These are phyloP conservation scores for Elongisporangium prolatum DNA, from an alignment of 352 stramenopile genomes.

Conservation along the genomic window DNA sequence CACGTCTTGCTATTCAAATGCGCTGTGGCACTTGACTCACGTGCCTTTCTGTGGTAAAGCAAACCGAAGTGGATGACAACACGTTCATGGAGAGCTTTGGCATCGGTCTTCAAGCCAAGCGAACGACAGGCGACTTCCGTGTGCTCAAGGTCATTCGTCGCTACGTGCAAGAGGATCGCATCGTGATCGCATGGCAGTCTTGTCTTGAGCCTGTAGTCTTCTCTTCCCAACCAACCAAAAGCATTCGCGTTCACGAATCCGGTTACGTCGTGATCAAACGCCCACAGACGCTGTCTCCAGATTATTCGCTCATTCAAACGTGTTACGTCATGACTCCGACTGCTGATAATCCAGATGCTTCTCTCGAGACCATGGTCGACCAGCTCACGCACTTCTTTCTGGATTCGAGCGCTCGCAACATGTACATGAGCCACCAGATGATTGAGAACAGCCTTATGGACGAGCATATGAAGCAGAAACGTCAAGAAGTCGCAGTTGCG, in stretches of 20 bases:
- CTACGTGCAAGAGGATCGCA: conserved; percentile 24
- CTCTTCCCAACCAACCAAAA: not conserved
- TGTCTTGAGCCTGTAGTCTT: not conserved
- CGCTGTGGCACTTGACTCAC: not conserved
- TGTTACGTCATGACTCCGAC: conserved; percentile 50
- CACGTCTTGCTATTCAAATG: conserved; percentile 1
- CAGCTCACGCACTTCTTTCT: conserved; percentile 38
- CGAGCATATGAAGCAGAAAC: conserved; percentile 14
- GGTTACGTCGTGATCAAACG: conserved; percentile 51
- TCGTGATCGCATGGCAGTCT: conserved; percentile 32
- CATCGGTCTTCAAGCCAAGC: conserved; percentile 33
- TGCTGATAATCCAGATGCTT: not conserved
- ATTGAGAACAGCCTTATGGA: conserved; percentile 49
- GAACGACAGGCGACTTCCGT: conserved; percentile 23
- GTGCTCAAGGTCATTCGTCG: conserved; percentile 35
- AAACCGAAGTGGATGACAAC: conserved; percentile 16
- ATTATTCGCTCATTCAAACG: conserved; percentile 40
- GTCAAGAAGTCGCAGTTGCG: not conserved
- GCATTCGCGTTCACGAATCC: not conserved
- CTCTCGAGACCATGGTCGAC: conserved; percentile 14
- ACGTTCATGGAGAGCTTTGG: conserved; percentile 41
- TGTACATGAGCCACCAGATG: conserved; percentile 40
- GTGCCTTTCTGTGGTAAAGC: not conserved
- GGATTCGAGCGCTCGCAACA: conserved; percentile 27
- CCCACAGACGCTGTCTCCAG: conserved; percentile 21